These are phyloP conservation scores for Aspergillus sergii DNA, from an alignment of 2,329 filamentous ascomycete genomes.

Conservation along the genomic window DNA sequence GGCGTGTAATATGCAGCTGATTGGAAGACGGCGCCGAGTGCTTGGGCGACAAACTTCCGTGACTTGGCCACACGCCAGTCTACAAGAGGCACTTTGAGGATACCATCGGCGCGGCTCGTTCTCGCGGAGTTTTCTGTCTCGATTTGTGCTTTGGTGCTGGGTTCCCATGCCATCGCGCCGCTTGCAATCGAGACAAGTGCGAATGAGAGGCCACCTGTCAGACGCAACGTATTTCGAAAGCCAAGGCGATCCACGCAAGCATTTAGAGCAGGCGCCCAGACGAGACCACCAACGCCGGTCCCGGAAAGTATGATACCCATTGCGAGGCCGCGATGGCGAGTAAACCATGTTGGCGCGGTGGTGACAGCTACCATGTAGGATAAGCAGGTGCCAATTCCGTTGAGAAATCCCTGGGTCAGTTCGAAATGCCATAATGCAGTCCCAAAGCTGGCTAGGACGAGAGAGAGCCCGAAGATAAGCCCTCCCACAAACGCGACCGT, in stretches of 20 bases:
- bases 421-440: conserved; percentile 37
- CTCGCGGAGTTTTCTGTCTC: conserved; percentile 19
- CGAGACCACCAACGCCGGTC: conserved; percentile 44
- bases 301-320: conserved; percentile 46
- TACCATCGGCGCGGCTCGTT: conserved; percentile 19
- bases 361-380: conserved; percentile 44
- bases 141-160: conserved; percentile 27
- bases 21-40: conserved; percentile 40
- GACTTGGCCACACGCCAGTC: conserved; percentile 31
- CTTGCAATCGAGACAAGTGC: conserved; percentile 32
- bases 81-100: conserved; percentile 33
- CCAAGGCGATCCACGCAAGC: conserved; percentile 37
- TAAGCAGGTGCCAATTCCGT: conserved; percentile 43
- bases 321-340: conserved; percentile 38
- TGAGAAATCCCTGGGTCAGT: conserved; percentile 40
- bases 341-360: conserved; percentile 44
- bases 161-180: conserved; percentile 34
- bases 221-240: conserved; percentile 42
- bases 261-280: conserved; percentile 40
- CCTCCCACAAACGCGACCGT: conserved; percentile 36
- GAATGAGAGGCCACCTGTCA: conserved; percentile 34
- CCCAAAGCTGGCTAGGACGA: conserved; percentile 40
- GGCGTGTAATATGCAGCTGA: conserved; percentile 45
- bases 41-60: conserved; percentile 41
- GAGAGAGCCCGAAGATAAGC: conserved; percentile 36